These are phyloP conservation scores for Neocucurbitaria cava DNA, from an alignment of 2,329 filamentous ascomycete species.

Conservation along the genomic window DNA sequence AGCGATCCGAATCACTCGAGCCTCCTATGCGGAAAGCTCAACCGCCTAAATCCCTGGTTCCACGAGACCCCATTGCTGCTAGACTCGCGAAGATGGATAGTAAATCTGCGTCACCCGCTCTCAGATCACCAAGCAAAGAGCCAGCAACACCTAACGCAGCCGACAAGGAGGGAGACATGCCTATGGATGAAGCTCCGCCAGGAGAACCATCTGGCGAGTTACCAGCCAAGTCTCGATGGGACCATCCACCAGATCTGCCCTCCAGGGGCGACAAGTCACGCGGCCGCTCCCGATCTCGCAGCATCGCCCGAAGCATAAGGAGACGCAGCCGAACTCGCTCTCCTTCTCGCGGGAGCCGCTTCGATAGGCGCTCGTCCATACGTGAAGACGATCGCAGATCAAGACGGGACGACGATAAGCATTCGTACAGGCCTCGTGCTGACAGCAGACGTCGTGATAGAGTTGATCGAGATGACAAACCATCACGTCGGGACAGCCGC, in stretches of 20 bases:
- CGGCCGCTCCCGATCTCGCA: conserved; percentile 40
- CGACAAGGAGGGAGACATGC: conserved; percentile 29
- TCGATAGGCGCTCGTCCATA: conserved; percentile 34
- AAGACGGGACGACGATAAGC: conserved; percentile 33
- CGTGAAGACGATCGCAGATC: conserved; percentile 32
- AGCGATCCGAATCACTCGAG: conserved; percentile 49
- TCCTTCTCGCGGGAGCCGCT: conserved; percentile 41
- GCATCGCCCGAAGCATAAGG: conserved; percentile 33
- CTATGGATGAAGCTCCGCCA: conserved; percentile 37
- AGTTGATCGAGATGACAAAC: conserved; percentile 33
- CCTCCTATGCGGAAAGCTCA: conserved; percentile 48
- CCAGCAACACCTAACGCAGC: conserved; percentile 21
- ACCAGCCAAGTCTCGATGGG: conserved; percentile 31
- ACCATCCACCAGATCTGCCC: conserved; percentile 30
- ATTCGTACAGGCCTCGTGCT: conserved; percentile 35
- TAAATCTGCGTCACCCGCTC: conserved; percentile 33
- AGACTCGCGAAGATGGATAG: conserved; percentile 40
- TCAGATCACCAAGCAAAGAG: conserved; percentile 35
- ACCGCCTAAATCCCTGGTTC: conserved; percentile 44
- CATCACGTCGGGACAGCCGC: conserved; percentile 36
- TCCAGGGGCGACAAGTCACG: conserved; percentile 32
- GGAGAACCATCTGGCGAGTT: conserved; percentile 9
- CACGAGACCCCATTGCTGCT: conserved; percentile 40
- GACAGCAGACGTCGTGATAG: conserved; percentile 32
- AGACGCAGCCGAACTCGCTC: conserved; percentile 41